Evolutionary conservation across 495 filamentous ascomycete species (phyloP), one percentile per base, ranked within the genome.

Genomic region (Mycothermus thermophilus): DNA sequence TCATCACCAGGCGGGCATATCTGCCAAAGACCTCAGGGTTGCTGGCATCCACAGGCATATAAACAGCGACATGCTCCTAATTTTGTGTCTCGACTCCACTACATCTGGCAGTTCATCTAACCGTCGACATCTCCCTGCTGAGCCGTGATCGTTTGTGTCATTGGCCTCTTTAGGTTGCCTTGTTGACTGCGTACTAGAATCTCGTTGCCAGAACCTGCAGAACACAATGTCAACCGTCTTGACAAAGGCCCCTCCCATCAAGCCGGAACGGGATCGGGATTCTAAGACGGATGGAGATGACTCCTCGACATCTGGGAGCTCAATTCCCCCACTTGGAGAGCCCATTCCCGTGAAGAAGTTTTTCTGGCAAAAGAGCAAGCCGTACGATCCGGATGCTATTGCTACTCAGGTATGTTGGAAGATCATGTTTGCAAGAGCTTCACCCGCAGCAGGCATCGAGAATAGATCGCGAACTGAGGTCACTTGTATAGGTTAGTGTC

Each of bases 351-450:
- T 54, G 43, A 61, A 52, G 26, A 48, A 56, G 3, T 67, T 67
- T 38, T 68, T 54, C 52, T 68, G 56, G 27, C 62, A 66, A 29
- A 53, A 62, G 16, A 30, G 26, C 5, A 57, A 43, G 16, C 38
- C 37, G 0, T 64, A 64, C 30, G 69, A 78, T 32, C 55, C 58
- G 1, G 54, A 69, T 31, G 65, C 64, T 20, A 67, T 75, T 26
- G 75, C 75, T 0, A 79, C 74, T 0, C 66, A 68, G 47, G 57
- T 51, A 42, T 30, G 38, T 25, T 34, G 15, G 16, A 4, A 7
- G 11, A 13, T 0, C 7, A 0, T 27, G 7, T 12, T 15, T n/a
- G n/a, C n/a, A n/a, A n/a, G n/a, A n/a, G n/a, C n/a, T 5, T 14
- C 7, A 23, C 9, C 8, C 3, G 5, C 9, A n/a, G 14, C 4